These are phyloP conservation scores for Novymonas esmeraldas DNA, from an alignment of 208 protist genomes.

Conservation along the genomic window DNA sequence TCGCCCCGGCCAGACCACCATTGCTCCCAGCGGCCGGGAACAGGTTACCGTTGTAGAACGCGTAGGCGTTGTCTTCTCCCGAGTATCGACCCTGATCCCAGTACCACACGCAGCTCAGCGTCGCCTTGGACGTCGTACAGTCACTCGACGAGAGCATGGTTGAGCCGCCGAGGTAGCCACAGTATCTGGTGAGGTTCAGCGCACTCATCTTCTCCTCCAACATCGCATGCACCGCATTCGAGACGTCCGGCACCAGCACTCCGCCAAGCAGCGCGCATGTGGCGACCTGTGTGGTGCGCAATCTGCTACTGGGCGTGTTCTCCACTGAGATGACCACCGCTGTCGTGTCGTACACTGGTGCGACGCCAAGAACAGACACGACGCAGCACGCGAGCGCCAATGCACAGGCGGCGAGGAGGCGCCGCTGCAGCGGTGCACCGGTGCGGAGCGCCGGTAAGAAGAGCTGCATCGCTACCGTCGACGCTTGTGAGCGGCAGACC, in stretches of 20 bases:
- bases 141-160: neutral
- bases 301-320: neutral
- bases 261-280: neutral
- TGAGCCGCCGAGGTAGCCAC: slow-evolving; percentile 10
- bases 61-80: slow-evolving; percentile 2
- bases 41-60: slow-evolving; percentile 13
- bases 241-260: slow-evolving; percentile 5
- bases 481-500: no score
- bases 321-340: neutral
- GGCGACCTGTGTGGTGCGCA: neutral
- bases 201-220: neutral
- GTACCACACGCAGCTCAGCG: slow-evolving; percentile 7
- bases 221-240: neutral
- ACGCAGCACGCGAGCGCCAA: neutral
- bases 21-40: neutral
- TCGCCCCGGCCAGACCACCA: neutral
- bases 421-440: neutral
- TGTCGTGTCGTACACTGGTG: slow-evolving; percentile 1
- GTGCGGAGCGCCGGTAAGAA: neutral
- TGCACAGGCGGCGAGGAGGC: neutral
- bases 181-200: neutral
- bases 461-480: neutral
- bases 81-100: slow-evolving; percentile 11
- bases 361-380: neutral
- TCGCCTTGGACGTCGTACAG: neutral